Evolutionary conservation across 2,329 filamentous ascomycete species (phyloP).

Genomic region (Emericellopsis cladophorae): DNA sequence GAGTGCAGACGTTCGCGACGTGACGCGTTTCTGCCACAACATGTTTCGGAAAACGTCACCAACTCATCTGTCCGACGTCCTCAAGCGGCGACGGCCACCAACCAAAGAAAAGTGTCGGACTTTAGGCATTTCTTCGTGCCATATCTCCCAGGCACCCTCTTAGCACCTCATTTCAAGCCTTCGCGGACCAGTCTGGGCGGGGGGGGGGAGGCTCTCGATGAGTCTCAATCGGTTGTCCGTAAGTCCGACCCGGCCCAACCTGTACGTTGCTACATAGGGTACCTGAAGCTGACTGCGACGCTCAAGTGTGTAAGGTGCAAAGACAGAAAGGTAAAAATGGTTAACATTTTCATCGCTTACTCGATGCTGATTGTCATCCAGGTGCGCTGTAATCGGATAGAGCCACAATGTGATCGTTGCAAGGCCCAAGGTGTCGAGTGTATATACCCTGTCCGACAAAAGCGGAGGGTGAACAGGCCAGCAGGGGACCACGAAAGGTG

Average conservation of each 20-base stretch:
- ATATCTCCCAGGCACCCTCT: no score
- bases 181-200: no score
- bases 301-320: constrained; percentile 1
- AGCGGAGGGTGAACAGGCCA: constrained; percentile 10
- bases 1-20: no score
- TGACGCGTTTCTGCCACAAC: no score
- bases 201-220: no score
- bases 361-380: neutral
- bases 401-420: constrained; percentile 14
- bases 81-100: no score
- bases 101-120: no score
- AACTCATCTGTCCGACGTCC: no score
- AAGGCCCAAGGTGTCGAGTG: constrained; percentile 12
- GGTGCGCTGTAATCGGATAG: constrained; percentile 15
- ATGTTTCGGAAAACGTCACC: no score
- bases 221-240: constrained; percentile 2
- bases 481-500: constrained; percentile 5
- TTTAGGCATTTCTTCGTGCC: no score
- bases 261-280: neutral
- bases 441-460: constrained; percentile 12
- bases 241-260: neutral
- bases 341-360: neutral
- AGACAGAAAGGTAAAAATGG: neutral
- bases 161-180: no score
- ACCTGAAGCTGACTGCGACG: neutral